phyloP scores from a whole-genome alignment of 1,284 basidiomycete species.

The Ustilago cynodontis region DNA sequence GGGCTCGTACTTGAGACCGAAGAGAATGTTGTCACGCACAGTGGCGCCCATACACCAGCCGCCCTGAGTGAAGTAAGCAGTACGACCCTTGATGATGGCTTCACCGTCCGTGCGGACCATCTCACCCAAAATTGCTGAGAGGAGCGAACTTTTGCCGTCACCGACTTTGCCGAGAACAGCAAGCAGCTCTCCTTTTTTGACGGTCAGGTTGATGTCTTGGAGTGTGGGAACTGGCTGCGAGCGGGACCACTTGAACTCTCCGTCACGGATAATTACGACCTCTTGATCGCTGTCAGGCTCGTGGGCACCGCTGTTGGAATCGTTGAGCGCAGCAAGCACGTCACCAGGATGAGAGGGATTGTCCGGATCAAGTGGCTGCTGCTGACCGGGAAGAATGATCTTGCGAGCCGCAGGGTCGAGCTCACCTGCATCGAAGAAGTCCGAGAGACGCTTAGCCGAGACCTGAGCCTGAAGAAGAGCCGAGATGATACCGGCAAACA shows the following conservation, averaged over 20 bases:
- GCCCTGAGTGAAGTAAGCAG: constrained; percentile 86
- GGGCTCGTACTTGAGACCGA: constrained; percentile 73
- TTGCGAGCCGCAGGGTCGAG: constrained; percentile 72
- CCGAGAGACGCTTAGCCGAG: constrained; percentile 59
- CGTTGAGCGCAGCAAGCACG: constrained; percentile 30
- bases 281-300: constrained; percentile 31
- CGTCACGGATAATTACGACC: constrained; percentile 56
- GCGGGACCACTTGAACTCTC: constrained; percentile 77
- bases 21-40: constrained; percentile 74
- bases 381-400: constrained; percentile 41
- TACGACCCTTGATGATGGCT: constrained; percentile 57
- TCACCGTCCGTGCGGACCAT: constrained; percentile 61
- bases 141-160: constrained; percentile 64
- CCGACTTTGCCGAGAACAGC: constrained; percentile 68
- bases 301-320: constrained; percentile 17
- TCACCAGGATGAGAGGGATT: constrained; percentile 36
- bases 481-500: constrained; percentile 71
- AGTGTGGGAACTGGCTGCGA: constrained; percentile 63
- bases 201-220: constrained; percentile 54
- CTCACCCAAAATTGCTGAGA: constrained; percentile 65
- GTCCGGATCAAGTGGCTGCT: constrained; percentile 22
- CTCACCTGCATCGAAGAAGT: constrained; percentile 77
- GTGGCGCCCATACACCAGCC: constrained; percentile 91
- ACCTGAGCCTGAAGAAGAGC: constrained; percentile 66
- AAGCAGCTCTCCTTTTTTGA: constrained; percentile 57